Base-by-base conservation (phyloP, 371 early-diverging fungal species). In the Apophysomyces trapeziformis region DNA sequence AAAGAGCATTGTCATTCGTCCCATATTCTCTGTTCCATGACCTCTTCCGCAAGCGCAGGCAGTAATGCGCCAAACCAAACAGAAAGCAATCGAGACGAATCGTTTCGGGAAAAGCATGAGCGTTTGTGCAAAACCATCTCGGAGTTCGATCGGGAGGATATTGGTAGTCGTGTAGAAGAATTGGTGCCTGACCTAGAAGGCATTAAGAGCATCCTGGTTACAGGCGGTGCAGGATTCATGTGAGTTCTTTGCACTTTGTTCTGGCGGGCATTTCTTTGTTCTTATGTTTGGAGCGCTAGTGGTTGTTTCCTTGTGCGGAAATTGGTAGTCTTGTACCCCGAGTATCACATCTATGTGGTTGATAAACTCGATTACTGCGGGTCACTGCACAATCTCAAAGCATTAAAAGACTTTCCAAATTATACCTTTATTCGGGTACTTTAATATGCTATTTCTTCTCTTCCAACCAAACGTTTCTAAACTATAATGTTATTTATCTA, bases 211-310 rank as follows among this genome's bases (percentile, higher is more conserved):
- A 87, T 94, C 37, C 79, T 95, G 32, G 73, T 95, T n/a, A 95
- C 95, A 0, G 95, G 95, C 50, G 94, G 93, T 38, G 94, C 95
- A 18, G 95, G 95, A 5, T 95, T 95, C 82, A 93, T 93, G 93
- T 93, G 77, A 80, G 85, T 68, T 18, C 3, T 12, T 5, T 26
- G 11, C 54, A 13, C 39, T 14, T 37, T 14, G 4, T 58, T 37
- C n/a, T 1, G 32, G 32, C 2, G 32, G 32, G 32, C 32, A 26
- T 26, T 26, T 38, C 43, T 62, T n/a, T 37, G 12, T 14, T 9
- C n/a, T 41, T 13, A 39, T 7, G 14, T 37, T 16, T 37, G 26
- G n/a, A 18, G 46, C 56, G 21, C 35, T 68, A 85, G 87, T 67
- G 87, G 84, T n/a, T 79, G 86, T 21, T 84, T 84, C 66, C 80